Evolutionary conservation across 169 alveolate genomes (phyloP).

Genomic region (Eimeria falciformis): DNA sequence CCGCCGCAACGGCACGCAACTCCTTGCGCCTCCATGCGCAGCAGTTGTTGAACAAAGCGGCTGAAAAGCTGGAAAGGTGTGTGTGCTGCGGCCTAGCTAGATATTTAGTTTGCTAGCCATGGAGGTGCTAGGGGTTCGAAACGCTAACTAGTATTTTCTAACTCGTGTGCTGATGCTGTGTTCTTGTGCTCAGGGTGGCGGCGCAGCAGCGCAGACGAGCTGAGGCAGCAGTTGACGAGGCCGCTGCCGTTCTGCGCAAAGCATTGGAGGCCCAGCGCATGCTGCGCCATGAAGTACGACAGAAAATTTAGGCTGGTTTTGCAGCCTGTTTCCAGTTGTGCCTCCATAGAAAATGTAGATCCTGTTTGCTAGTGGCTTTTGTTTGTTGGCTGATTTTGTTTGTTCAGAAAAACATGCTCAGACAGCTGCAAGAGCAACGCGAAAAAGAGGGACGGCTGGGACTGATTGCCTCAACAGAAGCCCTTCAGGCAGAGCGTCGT

Average conservation of each 20-base stretch:
- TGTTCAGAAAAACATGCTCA: conserved; percentile 39
- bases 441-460: conserved; percentile 6
- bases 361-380: too few species aligned
- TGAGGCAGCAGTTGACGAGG: conserved; percentile 42
- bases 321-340: too few species aligned
- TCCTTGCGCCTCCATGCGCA: conserved; percentile 59
- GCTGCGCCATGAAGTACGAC: conserved; percentile 44
- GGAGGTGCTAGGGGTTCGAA: too few species aligned
- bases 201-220: conserved; percentile 28
- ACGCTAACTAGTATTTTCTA: too few species aligned
- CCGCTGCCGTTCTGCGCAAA: conserved; percentile 42
- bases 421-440: conserved; percentile 16
- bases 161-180: neutral
- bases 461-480: conserved; percentile 12
- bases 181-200: conserved; percentile 27
- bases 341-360: too few species aligned
- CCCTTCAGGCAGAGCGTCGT: conserved; percentile 50
- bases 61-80: conserved; percentile 58
- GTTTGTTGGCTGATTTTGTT: neutral
- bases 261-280: conserved; percentile 37
- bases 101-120: too few species aligned
- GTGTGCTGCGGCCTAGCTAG: too few species aligned
- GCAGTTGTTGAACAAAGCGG: conserved; percentile 55
- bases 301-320: too few species aligned
- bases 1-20: conserved; percentile 21